These are phyloP conservation scores for Helichrysum umbraculigerum DNA, from an alignment of 129 eudicot genomes.

Conservation along the genomic window DNA sequence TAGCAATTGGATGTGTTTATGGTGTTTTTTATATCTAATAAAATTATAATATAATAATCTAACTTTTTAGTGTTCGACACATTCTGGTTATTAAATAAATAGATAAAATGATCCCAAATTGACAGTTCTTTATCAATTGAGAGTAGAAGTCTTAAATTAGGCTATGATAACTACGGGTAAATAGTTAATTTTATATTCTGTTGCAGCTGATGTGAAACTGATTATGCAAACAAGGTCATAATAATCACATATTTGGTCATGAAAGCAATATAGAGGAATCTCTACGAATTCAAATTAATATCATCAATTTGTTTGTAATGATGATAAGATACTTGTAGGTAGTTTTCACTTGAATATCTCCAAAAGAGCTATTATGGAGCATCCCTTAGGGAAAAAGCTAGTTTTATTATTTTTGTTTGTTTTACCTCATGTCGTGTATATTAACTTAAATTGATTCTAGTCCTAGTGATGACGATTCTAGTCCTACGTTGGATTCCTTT, in stretches of 20 bases:
- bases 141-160: background rate
- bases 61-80: background rate
- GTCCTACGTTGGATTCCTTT: too few relatives aligned
- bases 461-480: too few relatives aligned
- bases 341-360: background rate
- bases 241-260: background rate
- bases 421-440: background rate
- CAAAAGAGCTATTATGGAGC: background rate
- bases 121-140: background rate
- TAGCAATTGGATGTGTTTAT: background rate
- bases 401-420: background rate
- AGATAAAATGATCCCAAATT: too few relatives aligned
- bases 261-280: background rate
- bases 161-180: background rate
- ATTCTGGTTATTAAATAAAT: too few relatives aligned
- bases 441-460: too few relatives aligned
- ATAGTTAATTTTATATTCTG: too few relatives aligned
- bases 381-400: background rate
- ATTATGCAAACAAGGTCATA: background rate
- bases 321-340: background rate
- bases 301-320: slow-evolving; percentile 2
- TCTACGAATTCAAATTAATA: background rate
- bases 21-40: too few relatives aligned
- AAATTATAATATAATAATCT: background rate
- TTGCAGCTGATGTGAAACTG: background rate